Percentiles rank a stretch among this genome's conserved stretches.
Conservation (phyloP, 805 yeast genomes). For the Candida schatavii region DNA sequence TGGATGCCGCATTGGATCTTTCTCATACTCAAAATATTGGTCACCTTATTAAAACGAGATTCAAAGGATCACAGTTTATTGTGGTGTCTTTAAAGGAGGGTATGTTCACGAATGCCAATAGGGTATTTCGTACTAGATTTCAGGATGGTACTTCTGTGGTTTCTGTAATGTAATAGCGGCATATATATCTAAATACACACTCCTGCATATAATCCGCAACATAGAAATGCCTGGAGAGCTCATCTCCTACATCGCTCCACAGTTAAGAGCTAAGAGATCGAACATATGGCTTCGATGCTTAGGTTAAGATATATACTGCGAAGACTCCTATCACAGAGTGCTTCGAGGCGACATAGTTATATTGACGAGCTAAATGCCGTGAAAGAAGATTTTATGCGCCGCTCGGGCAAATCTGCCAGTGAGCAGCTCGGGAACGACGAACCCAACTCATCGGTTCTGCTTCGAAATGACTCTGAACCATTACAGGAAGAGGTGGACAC, state of each 20-base stretch:
- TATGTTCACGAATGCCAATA: constrained; percentile 95
- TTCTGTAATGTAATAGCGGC: constrained; percentile 49
- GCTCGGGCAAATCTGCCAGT: too few relatives aligned
- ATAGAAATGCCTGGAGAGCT: too few relatives aligned
- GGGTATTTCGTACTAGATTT: constrained; percentile 88
- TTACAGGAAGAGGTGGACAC: background rate
- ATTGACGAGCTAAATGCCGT: constrained; percentile 1
- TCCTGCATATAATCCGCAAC: constrained; percentile 2
- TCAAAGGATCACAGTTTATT: constrained; percentile 93
- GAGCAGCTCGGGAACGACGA: too few relatives aligned
- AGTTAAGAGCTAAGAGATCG: background rate
- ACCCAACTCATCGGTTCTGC: too few relatives aligned
- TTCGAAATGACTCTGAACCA: too few relatives aligned
- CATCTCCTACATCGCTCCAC: background rate
- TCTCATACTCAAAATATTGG: constrained; percentile 98
- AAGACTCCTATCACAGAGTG: too few relatives aligned
- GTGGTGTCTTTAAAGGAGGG: constrained; percentile 97
- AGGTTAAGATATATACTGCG: too few relatives aligned
- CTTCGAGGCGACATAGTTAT: too few relatives aligned
- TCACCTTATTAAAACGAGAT: constrained; percentile 89
- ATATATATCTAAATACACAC: background rate
- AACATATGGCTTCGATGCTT: too few relatives aligned
- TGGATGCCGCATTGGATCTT: constrained; percentile 96
- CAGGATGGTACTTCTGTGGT: constrained; percentile 97
- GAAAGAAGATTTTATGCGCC: background rate